Conservation (phyloP, 495 filamentous ascomycete genomes). For the Xylaria grammica region DNA sequence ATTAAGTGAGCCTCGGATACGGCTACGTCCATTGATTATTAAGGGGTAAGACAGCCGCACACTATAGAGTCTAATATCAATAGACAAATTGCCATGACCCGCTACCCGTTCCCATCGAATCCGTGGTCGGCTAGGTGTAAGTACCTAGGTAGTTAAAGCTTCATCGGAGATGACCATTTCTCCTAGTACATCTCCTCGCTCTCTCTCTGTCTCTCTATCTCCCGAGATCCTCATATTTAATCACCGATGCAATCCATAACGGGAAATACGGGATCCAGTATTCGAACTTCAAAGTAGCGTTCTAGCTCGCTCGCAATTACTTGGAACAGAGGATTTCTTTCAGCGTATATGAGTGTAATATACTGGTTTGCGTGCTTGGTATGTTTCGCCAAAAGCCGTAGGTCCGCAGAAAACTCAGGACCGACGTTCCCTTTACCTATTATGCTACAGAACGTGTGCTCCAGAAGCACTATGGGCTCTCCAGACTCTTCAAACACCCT, state of each 20-base stretch:
- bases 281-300: too few relatives aligned
- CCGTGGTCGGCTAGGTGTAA: too few relatives aligned
- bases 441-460: too few relatives aligned
- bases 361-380: background rate
- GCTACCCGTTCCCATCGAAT: background rate
- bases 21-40: background rate
- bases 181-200: background rate
- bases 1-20: background rate
- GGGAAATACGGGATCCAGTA: too few relatives aligned
- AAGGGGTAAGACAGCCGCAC: background rate
- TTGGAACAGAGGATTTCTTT: too few relatives aligned
- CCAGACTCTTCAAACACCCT: background rate
- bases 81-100: background rate
- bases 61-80: background rate
- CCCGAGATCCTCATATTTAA: too few relatives aligned
- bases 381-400: background rate
- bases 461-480: too few relatives aligned
- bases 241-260: too few relatives aligned
- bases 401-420: background rate
- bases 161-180: too few relatives aligned
- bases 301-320: too few relatives aligned
- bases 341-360: background rate
- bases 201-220: too few relatives aligned
- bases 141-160: background rate
- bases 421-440: too few relatives aligned